Conservation (phyloP, 2,329 filamentous ascomycete species). For the Aspergillus luchuensis region DNA sequence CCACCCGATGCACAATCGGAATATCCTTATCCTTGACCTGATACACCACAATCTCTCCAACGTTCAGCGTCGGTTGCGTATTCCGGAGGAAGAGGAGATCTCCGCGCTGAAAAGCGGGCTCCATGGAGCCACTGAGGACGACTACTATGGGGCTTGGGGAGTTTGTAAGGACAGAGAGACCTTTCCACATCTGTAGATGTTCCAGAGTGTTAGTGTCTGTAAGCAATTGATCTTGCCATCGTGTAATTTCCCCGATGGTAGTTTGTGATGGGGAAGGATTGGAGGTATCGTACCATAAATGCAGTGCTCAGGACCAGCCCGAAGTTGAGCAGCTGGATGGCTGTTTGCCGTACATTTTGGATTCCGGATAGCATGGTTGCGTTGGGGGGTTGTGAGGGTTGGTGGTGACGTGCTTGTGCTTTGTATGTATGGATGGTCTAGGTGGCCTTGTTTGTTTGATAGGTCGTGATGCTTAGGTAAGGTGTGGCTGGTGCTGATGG, state of each 20-base stretch:
- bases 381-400: background rate
- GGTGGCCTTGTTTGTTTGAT: background rate
- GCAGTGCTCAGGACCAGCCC: slow-evolving; percentile 85
- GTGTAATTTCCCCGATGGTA: background rate
- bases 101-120: slow-evolving; percentile 66
- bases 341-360: slow-evolving; percentile 74
- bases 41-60: slow-evolving; percentile 75
- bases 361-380: slow-evolving; percentile 64
- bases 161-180: slow-evolving; percentile 75
- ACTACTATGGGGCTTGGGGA: slow-evolving; percentile 70
- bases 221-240: background rate
- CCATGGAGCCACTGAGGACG: slow-evolving; percentile 65
- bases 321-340: slow-evolving; percentile 85
- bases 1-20: slow-evolving; percentile 91
- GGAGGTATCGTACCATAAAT: slow-evolving; percentile 66
- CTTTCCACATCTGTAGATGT: slow-evolving; percentile 68
- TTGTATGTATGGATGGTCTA: background rate
- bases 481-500: background rate
- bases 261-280: too few species aligned
- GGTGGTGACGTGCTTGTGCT: background rate
- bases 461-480: background rate
- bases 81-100: slow-evolving; percentile 68
- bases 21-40: slow-evolving; percentile 94
- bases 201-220: background rate
- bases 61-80: slow-evolving; percentile 60